Evolutionary conservation across 768 basidiomycete genomes (phyloP).

Genomic region (Psilocybe sp.): DNA sequence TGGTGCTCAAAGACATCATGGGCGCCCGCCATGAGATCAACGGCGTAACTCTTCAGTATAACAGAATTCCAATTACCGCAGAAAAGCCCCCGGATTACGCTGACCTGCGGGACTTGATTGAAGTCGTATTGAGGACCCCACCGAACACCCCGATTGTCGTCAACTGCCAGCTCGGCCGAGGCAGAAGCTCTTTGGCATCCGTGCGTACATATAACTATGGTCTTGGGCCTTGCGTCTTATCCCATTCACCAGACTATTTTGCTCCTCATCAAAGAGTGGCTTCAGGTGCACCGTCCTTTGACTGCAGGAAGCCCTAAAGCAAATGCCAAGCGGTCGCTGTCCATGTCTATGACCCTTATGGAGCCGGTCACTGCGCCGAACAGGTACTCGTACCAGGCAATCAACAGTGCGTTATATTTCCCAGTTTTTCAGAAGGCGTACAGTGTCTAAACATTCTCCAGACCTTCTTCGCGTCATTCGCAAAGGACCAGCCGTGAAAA

Average conservation of each 20-base stretch:
- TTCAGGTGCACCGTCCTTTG: conserved; percentile 43
- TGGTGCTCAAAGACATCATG: conserved; percentile 90
- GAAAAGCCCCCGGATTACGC: conserved; percentile 77
- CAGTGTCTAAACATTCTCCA: conserved; percentile 22
- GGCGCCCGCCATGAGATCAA: conserved; percentile 41
- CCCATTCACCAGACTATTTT: conserved; percentile 59
- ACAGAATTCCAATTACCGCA: conserved; percentile 89
- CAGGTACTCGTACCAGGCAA: conserved; percentile 77
- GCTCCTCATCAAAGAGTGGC: conserved; percentile 82
- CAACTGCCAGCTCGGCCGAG: conserved; percentile 93
- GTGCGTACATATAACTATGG: conserved; percentile 35
- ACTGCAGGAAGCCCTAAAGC: conserved; percentile 36
- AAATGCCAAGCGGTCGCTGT: conserved; percentile 36
- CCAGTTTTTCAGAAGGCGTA: conserved; percentile 1
- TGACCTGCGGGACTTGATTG: conserved; percentile 74
- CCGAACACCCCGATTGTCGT: conserved; percentile 81
- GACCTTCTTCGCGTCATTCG: conserved; percentile 84
- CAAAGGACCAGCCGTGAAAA: conserved; percentile 84
- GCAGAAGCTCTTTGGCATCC: conserved; percentile 88
- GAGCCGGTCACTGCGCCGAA: conserved; percentile 30
- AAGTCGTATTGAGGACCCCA: conserved; percentile 69
- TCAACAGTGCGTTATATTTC: conserved; percentile 67
- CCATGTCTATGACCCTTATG: conserved; percentile 37
- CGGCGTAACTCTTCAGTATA: conserved; percentile 70
- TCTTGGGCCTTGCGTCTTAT: not conserved